Conservation (phyloP, 352 stramenopile species). For the Phytophthora sp. region DNA sequence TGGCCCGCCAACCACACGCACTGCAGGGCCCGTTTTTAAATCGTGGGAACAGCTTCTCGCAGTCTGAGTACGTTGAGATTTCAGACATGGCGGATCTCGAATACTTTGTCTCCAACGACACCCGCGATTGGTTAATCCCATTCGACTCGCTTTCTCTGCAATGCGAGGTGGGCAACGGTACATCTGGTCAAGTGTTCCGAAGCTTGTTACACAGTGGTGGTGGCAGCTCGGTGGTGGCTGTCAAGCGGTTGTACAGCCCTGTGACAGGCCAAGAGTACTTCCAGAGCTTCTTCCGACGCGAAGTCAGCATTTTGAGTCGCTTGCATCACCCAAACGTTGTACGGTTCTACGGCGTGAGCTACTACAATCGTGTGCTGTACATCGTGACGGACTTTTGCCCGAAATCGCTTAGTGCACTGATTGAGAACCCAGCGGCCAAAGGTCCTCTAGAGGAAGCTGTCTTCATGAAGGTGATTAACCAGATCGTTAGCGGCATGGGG, state of each 20-base stretch:
- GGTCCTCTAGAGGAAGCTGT: conserved; percentile 70
- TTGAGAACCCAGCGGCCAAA: conserved; percentile 77
- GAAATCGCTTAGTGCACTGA: conserved; percentile 79
- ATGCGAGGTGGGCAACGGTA: conserved; percentile 86
- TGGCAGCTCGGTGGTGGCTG: conserved; percentile 83
- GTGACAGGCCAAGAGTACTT: conserved; percentile 91
- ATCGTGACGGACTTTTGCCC: conserved; percentile 92
- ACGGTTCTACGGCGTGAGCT: conserved; percentile 90
- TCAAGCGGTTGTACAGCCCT: conserved; percentile 89
- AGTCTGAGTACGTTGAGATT: conserved; percentile 88
- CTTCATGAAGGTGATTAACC: conserved; percentile 88
- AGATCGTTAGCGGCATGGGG: conserved; percentile 90
- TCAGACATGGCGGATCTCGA: conserved; percentile 87
- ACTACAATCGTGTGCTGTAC: conserved; percentile 91
- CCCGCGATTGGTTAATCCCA: conserved; percentile 89
- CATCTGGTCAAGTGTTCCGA: conserved; percentile 90
- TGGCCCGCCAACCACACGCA: conserved; percentile 73
- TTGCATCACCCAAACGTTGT: conserved; percentile 91
- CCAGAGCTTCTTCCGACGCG: conserved; percentile 89
- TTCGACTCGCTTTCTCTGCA: conserved; percentile 90
- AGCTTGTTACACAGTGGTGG: conserved; percentile 85
- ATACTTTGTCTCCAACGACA: conserved; percentile 89
- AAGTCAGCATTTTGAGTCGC: conserved; percentile 87
- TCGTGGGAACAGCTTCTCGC: conserved; percentile 75
- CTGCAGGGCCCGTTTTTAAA: conserved; percentile 51